Evolutionary conservation across 805 yeast genomes (phyloP), one percentile per base, ranked within the genome.

Genomic region (Kodamaea nitidulidarum): DNA sequence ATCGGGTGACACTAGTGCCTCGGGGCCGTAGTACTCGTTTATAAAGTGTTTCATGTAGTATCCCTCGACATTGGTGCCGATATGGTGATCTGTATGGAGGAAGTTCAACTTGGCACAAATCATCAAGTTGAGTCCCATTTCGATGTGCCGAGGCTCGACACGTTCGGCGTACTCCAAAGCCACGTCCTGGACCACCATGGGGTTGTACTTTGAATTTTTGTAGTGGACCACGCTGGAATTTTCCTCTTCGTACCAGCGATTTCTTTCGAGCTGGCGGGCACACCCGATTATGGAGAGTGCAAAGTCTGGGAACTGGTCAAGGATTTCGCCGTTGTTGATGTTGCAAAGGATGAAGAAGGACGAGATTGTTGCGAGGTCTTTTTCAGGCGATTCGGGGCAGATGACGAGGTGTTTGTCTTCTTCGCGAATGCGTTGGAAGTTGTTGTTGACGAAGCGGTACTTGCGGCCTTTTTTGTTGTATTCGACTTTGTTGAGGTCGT

Each of bases 61-160:
- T 0, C 79, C 78, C 40, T 74, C 78, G 15, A 75, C 52, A 37
- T 60, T 64, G n/a, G 76, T 71, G 38, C 76, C 70, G 14, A 72
- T 67, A 50, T 70, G 76, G 48, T 76, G 81, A 50, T 76, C 80
- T 1, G 80, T 72, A 43, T 75, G 80, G 40, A 75, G 60, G 46
- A 75, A 76, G 49, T 75, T 73, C 43, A 75, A 61, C 45, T 73
- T 74, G 12, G 77, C 56, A 14, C 75, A 70, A 21, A 68, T 56
- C 42, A 75, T 41, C 12, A 76, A 52, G 45, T 62, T 58, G 32
- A 67, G 54, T 3, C 80, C 80, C 49, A 58, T 55, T 18, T 49
- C 46, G 28, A 75, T 57, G 46, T 75, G 76, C 4, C 51, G 40
- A 1, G 55, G 55, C 1, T 52, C 45, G 4, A 69, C 62, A 41